Conservation (phyloP, 305 asterid genomes). For the Fraxinus dipetala region DNA sequence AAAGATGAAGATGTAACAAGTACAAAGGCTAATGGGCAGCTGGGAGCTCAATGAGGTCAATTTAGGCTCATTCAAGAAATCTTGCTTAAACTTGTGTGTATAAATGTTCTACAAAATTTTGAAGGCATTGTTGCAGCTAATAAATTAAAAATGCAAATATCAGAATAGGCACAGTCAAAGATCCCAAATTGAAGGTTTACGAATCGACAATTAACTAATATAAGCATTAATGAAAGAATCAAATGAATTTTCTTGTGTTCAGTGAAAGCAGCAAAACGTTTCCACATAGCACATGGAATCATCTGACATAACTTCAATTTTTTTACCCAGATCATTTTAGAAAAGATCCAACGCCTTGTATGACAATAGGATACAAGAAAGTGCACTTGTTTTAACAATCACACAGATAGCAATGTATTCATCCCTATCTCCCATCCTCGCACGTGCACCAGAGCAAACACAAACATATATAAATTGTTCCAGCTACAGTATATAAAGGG, state of each 20-base stretch:
- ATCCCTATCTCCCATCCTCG: neutral
- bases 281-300: neutral
- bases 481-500: neutral
- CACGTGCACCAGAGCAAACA: neutral
- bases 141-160: neutral
- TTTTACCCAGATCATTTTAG: neutral
- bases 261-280: neutral
- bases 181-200: neutral
- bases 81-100: neutral
- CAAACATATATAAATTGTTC: neutral
- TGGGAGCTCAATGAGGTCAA: neutral
- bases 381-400: neutral
- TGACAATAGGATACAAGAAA: neutral
- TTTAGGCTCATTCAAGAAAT: neutral
- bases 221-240: neutral
- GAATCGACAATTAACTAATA: neutral
- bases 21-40: neutral
- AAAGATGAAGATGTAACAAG: neutral
- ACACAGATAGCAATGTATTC: neutral
- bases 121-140: neutral
- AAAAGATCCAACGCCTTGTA: neutral
- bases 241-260: neutral
- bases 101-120: neutral
- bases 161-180: neutral
- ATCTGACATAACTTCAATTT: neutral